These are phyloP conservation scores for Baorangia bicolor DNA, from an alignment of 768 basidiomycete genomes.

Conservation along the genomic window DNA sequence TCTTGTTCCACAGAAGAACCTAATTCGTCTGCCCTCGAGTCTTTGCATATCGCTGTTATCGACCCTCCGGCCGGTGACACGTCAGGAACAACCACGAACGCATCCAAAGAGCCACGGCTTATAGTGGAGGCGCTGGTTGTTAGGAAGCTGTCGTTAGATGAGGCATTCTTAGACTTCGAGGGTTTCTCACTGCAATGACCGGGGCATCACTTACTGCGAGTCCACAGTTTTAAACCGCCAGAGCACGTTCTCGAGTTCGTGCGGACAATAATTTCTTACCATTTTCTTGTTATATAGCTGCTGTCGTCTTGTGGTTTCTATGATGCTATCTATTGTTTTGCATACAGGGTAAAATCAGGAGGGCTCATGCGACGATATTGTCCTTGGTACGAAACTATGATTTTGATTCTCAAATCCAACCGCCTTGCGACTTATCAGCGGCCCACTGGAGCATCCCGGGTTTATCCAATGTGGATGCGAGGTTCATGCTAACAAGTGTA, in stretches of 20 bases:
- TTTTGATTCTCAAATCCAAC: neutral
- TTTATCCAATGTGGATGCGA: neutral
- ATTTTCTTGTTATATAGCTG: neutral
- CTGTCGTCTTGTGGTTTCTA: neutral
- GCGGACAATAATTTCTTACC: neutral
- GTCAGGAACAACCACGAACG: neutral
- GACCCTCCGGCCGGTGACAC: constrained; percentile 11
- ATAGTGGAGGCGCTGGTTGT: constrained; percentile 84
- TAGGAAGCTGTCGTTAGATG: constrained; percentile 71
- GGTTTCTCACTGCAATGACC: constrained; percentile 43
- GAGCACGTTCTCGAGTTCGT: neutral
- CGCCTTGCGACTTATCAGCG: neutral
- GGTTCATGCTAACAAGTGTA: neutral
- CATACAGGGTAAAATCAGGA: neutral
- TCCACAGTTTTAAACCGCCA: neutral
- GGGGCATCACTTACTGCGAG: neutral
- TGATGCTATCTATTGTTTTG: neutral
- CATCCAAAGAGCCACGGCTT: constrained; percentile 44
- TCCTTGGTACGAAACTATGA: too few relatives aligned
- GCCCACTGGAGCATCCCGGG: too few relatives aligned
- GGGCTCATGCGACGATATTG: neutral
- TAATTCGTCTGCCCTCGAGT: constrained; percentile 28
- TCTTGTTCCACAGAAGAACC: constrained; percentile 1
- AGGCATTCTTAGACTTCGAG: constrained; percentile 74
- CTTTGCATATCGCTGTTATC: constrained; percentile 33